A percentile compares a stretch with the other conserved stretches of the same genome.
These are phyloP conservation scores for Ampelomyces quisqualis DNA, from an alignment of 2,329 filamentous ascomycete genomes.

Conservation along the genomic window DNA sequence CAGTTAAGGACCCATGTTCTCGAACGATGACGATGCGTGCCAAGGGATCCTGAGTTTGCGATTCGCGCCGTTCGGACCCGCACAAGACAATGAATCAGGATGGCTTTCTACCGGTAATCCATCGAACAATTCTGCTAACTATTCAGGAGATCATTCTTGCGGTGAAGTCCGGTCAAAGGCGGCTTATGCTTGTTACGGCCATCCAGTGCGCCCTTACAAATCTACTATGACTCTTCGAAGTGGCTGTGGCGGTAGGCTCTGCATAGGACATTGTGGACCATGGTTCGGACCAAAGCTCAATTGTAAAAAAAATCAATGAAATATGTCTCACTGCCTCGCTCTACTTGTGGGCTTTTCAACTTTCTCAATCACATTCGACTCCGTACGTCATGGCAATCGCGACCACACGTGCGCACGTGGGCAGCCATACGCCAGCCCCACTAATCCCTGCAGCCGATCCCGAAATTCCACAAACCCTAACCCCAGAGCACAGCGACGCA, in stretches of 20 bases:
- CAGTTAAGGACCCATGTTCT: conserved; percentile 23
- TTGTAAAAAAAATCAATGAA: not conserved
- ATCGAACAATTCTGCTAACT: not conserved
- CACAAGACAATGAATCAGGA: conserved; percentile 12
- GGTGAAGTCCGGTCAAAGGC: conserved; percentile 23
- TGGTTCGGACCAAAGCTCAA: not conserved
- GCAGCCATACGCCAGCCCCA: conserved; percentile 15
- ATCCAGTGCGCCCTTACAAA: conserved; percentile 34
- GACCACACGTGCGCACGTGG: conserved; percentile 41
- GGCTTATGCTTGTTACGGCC: conserved; percentile 7
- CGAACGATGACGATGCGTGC: conserved; percentile 34
- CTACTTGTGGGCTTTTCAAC: not conserved
- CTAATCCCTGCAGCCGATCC: conserved; percentile 23
- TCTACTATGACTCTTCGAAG: conserved; percentile 38
- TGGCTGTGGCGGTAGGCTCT: conserved; percentile 39
- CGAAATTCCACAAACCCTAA: conserved; percentile 21
- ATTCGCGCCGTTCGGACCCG: conserved; percentile 13
- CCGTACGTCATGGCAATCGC: conserved; percentile 26
- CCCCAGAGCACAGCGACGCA: conserved; percentile 7
- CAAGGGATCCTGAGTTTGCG: conserved; percentile 26
- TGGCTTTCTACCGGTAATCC: too few relatives aligned
- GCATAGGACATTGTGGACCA: conserved; percentile 12
- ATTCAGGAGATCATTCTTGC: too few relatives aligned
- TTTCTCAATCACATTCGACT: not conserved
- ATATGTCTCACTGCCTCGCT: not conserved